Conservation (phyloP, 352 stramenopile species). For the Phytopythium cucurbitacearum region DNA sequence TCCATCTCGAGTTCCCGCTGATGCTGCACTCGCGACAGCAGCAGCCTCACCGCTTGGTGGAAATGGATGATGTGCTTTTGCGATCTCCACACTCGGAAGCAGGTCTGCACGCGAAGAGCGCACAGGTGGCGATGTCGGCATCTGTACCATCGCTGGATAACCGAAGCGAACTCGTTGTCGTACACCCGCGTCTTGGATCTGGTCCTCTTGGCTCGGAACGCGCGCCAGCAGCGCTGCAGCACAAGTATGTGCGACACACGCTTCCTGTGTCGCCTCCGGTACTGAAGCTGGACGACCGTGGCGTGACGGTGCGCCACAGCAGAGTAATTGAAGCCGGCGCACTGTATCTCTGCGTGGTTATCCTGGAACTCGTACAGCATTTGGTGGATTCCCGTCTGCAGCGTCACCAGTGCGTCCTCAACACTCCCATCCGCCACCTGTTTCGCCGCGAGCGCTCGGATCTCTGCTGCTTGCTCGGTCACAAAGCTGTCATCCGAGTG, state of each 20-base stretch:
- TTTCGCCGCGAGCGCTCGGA: slow-evolving; percentile 10
- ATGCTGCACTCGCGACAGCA: slow-evolving; percentile 17
- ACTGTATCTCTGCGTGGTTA: slow-evolving; percentile 20
- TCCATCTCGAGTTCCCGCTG: slow-evolving; percentile 12
- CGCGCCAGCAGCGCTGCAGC: slow-evolving; percentile 36
- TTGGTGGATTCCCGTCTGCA: slow-evolving; percentile 43
- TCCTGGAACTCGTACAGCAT: slow-evolving; percentile 35
- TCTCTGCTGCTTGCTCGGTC: slow-evolving; percentile 4
- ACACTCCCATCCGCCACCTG: slow-evolving; percentile 20
- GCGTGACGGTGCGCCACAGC: slow-evolving; percentile 25
- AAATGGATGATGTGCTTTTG: slow-evolving; percentile 37
- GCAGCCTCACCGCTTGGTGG: slow-evolving; percentile 22
- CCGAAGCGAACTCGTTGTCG: slow-evolving; percentile 12
- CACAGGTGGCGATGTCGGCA: slow-evolving; percentile 14
- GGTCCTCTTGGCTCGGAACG: slow-evolving; percentile 10
- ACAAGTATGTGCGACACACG: slow-evolving; percentile 19
- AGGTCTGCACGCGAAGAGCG: slow-evolving; percentile 32
- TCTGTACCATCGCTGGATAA: slow-evolving; percentile 36
- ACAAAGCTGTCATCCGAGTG: background rate
- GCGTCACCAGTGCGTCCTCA: slow-evolving; percentile 30
- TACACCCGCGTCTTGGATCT: slow-evolving; percentile 11
- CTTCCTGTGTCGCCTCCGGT: slow-evolving; percentile 22
- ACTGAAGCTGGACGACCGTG: slow-evolving; percentile 29
- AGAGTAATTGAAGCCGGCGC: slow-evolving; percentile 44
- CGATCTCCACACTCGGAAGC: slow-evolving; percentile 31